Evolutionary conservation across 331 rosid species (phyloP).

Genomic region (Rosa hybrid): DNA sequence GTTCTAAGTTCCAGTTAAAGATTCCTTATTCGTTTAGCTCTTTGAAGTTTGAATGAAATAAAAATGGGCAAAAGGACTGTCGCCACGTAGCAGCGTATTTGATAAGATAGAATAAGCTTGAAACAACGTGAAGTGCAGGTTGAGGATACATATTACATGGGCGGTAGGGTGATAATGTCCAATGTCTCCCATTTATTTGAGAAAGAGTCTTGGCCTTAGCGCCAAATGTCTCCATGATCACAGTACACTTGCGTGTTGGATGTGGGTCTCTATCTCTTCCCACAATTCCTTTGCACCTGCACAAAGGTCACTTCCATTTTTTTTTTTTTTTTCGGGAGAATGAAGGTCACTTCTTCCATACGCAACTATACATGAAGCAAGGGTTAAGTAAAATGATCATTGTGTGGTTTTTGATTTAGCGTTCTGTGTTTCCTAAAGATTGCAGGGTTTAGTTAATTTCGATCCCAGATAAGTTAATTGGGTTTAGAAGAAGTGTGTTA

Average conservation of each 20-base stretch:
- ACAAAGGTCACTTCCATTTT: background rate
- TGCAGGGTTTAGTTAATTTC: background rate
- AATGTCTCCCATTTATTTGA: constrained; percentile 39
- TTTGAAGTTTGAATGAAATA: background rate
- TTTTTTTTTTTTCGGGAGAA: too few species aligned
- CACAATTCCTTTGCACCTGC: constrained; percentile 17
- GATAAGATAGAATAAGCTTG: constrained; percentile 6
- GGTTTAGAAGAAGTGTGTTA: background rate
- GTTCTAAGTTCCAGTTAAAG: background rate
- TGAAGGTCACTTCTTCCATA: background rate
- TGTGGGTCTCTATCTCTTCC: constrained; percentile 17
- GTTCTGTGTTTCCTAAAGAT: background rate
- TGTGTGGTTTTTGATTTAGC: background rate
- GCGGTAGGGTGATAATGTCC: constrained; percentile 34
- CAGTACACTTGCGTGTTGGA: constrained; percentile 28
- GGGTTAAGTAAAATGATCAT: background rate
- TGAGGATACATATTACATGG: constrained; percentile 25
- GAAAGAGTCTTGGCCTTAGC: constrained; percentile 33
- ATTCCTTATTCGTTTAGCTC: background rate
- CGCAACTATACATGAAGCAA: background rate
- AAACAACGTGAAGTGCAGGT: constrained; percentile 36
- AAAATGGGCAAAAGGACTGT: background rate
- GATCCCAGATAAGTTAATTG: background rate
- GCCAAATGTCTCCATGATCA: constrained; percentile 37
- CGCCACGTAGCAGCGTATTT: constrained; percentile 5